Evolutionary conservation across 257 asterid genomes (phyloP), one percentile per base, ranked within the genome.

Genomic region (Plantago elongata): DNA sequence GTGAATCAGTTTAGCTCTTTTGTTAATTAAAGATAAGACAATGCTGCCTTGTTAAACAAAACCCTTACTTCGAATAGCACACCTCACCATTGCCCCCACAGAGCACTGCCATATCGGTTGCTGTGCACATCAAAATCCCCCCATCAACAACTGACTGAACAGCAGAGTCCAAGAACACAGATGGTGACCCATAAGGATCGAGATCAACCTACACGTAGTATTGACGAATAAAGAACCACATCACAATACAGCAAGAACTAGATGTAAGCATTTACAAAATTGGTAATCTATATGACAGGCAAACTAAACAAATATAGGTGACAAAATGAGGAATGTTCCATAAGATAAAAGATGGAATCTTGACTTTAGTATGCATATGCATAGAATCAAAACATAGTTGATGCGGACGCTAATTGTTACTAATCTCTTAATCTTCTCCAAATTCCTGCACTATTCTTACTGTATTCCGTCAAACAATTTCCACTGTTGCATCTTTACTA

Each of bases 151-250:
- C 90, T 40, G 97, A 85, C 72, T 93, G 97, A 63, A 89, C 85
- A 61, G 99, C 97, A 71, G 97, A 85, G 80, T 89, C 97, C 71
- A 93, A 80, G 80, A 93, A 93, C 56, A 89, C 82, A 63, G 96
- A 93, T 11, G 99, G 99, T 14, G 99, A 78, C 65, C 99, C 99
- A 75, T 87, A 89, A 38, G 99, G 97, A 71, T 93, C 99, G n/a
- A 93, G 99, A 82, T 93, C 99, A 77, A 93, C 95, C 99, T 89
- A 83, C 54, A 72, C 66, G 47, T 64, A 59, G 59, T 55, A 66
- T 43, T 42, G 46, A 62, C 3, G 47, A 52, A 40, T 44, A 64
- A 62, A 56, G 44, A 44, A 17, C 59, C 43, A 54, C 14, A 61
- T 15, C 71, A 52, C 22, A 57, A 18, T 37, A 51, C 15, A 11